Evolutionary conservation across 1,284 basidiomycete genomes (phyloP).

Genomic region (Malassezia vespertilionis): DNA sequence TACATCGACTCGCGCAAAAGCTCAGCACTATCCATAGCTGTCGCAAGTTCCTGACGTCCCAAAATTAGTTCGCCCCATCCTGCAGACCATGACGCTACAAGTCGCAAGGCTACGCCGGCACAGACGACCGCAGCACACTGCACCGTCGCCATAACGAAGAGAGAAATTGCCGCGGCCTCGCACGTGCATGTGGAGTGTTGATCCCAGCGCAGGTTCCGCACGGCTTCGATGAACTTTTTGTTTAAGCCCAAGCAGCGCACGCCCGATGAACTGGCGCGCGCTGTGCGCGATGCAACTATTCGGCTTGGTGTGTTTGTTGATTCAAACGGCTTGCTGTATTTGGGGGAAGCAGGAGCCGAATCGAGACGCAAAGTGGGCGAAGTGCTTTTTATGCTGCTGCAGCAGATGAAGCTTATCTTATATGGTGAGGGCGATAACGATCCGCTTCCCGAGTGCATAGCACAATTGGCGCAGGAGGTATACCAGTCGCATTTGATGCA

Average conservation of each 20-base stretch:
- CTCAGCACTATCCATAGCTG: conserved; percentile 8
- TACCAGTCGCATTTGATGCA: conserved; percentile 81
- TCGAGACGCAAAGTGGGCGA: conserved; percentile 51
- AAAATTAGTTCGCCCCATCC: conserved; percentile 9
- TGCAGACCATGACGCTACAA: conserved; percentile 6
- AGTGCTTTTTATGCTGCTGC: conserved; percentile 75
- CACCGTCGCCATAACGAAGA: neutral
- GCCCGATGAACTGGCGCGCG: conserved; percentile 36
- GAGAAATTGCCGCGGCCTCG: too few species aligned
- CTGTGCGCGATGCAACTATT: conserved; percentile 31
- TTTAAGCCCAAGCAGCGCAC: conserved; percentile 41
- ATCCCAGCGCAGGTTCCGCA: neutral
- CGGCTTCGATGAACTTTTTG: conserved; percentile 41
- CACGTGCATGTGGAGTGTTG: conserved; percentile 1
- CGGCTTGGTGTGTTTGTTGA: conserved; percentile 25
- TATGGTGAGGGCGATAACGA: conserved; percentile 68
- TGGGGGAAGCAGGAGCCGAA: conserved; percentile 6
- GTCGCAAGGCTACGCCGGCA: conserved; percentile 1
- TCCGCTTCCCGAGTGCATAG: conserved; percentile 55
- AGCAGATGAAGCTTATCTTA: conserved; percentile 74
- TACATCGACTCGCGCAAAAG: conserved; percentile 9
- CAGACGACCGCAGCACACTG: neutral
- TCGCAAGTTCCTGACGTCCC: conserved; percentile 3
- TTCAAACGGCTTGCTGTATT: conserved; percentile 10
- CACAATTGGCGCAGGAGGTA: conserved; percentile 83